phyloP scores from a whole-genome alignment of 2,329 filamentous ascomycete species.

The Colletotrichum aenigma region DNA sequence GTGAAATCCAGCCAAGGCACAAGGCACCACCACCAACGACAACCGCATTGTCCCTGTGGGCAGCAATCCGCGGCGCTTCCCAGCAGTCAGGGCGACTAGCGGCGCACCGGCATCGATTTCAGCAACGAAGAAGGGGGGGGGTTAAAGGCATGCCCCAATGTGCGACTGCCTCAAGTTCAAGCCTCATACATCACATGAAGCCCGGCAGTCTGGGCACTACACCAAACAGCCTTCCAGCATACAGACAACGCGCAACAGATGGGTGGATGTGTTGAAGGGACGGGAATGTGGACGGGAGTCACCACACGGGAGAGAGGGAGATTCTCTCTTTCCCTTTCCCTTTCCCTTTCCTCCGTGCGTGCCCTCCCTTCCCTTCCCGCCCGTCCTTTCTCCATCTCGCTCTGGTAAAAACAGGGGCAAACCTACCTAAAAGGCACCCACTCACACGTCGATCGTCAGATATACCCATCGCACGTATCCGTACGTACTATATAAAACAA shows the following conservation, averaged over 20 bases:
- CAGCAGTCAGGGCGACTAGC: neutral
- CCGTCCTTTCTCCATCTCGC: neutral
- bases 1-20: neutral
- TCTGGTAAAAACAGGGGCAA: neutral
- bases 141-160: neutral
- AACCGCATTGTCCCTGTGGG: neutral
- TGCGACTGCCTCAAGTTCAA: neutral
- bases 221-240: neutral
- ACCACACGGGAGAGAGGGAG: no score
- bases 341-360: neutral
- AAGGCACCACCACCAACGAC: neutral
- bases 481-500: neutral
- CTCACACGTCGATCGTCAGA: neutral
- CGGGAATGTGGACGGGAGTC: neutral
- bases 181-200: neutral
- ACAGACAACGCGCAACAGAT: neutral
- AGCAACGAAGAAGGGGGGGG: neutral
- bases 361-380: neutral
- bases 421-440: neutral
- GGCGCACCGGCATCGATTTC: neutral
- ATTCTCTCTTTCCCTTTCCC: neutral
- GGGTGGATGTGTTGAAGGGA: neutral
- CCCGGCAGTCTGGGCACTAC: neutral
- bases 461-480: neutral
- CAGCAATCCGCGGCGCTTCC: neutral